These are phyloP conservation scores for Periconia digitata DNA, from an alignment of 2,329 filamentous ascomycete species.

Conservation along the genomic window DNA sequence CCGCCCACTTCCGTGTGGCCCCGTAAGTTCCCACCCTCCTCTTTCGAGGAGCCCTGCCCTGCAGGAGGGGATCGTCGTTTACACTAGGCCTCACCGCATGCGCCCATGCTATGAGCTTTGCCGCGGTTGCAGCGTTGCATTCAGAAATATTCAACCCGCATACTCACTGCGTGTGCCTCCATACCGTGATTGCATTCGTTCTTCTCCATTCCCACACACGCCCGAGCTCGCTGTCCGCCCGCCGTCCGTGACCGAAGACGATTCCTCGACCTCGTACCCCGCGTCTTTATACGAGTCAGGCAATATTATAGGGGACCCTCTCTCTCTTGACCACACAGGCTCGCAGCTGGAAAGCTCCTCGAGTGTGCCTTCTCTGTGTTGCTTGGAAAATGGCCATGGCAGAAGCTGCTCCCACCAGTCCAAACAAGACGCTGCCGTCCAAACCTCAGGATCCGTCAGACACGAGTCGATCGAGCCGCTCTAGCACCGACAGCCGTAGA, in stretches of 20 bases:
- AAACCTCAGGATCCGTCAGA: conserved; percentile 11
- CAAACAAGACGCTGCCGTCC: conserved; percentile 24
- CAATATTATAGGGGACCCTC: neutral
- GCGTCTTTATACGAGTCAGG: conserved; percentile 16
- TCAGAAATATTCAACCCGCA: neutral
- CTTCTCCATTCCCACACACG: neutral
- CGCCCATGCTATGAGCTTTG: neutral
- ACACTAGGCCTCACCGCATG: neutral
- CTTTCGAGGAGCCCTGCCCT: neutral
- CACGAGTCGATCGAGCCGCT: conserved; percentile 18
- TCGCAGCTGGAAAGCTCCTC: conserved; percentile 1
- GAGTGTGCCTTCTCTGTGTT: neutral
- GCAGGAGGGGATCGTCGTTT: conserved; percentile 2
- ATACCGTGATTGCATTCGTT: neutral
- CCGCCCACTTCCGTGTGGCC: neutral
- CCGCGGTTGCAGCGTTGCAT: neutral
- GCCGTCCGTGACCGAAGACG: neutral
- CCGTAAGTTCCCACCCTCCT: neutral
- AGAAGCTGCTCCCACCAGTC: conserved; percentile 22
- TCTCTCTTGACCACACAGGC: neutral
- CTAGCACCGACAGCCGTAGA: conserved; percentile 21
- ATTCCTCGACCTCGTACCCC: neutral
- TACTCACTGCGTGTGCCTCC: neutral
- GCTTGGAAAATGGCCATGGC: conserved; percentile 26
- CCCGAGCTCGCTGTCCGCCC: neutral